Base-by-base conservation (phyloP, 176 grass and related monocot genomes). In the Microstegium vimineum region DNA sequence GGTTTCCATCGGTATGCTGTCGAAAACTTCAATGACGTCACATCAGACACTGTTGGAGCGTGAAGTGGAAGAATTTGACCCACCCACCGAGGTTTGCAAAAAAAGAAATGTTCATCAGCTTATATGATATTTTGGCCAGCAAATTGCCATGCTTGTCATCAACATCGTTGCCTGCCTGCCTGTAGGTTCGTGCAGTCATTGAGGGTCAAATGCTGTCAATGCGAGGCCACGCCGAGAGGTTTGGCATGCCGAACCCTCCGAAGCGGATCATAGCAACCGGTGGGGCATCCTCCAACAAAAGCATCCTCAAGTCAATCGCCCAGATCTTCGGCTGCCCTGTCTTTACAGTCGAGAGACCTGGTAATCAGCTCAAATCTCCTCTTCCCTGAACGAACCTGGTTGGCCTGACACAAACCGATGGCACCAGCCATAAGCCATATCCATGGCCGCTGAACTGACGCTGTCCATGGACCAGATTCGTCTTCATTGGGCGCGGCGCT, bases 201-300 rank as follows among this genome's bases (percentile, higher is more conserved):
- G 95, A 98, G 86, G 92, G 95, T 1, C 95, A 98, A 20, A 90
- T 98, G 36, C n/a, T 98, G 72, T 94, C 92, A 1, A 98, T 95
- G 92, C 74, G 92, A 78, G 92, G 92, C 2, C 95, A 98, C 74
- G 86, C 95, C 0, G 95, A 98, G 87, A 91, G 92, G 72, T 98
- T 98, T 69, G 95, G 95, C 35, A 93, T 98, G 95, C 89, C 95
- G 38, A 93, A 75, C 75, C 92, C 95, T 66, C 92, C 92, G 8
- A 95, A 93, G 17, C 77, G 85, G 67, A 98, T 98, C 74, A 98
- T 98, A 37, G 90, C 95, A 57, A 98, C 95, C 3, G 95, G 95
- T 2, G 92, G 95, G 6, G 95, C 92, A 52, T 98, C 95, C 30
- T 87, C 90, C 77, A 98, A 98, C 5, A 62, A 89, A 57, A 87